Percentiles rank a stretch among this genome's conserved stretches.
Evolutionary conservation across 371 early-diverging fungal genomes (phyloP).

Genomic region (Aphelidium insulamus): DNA sequence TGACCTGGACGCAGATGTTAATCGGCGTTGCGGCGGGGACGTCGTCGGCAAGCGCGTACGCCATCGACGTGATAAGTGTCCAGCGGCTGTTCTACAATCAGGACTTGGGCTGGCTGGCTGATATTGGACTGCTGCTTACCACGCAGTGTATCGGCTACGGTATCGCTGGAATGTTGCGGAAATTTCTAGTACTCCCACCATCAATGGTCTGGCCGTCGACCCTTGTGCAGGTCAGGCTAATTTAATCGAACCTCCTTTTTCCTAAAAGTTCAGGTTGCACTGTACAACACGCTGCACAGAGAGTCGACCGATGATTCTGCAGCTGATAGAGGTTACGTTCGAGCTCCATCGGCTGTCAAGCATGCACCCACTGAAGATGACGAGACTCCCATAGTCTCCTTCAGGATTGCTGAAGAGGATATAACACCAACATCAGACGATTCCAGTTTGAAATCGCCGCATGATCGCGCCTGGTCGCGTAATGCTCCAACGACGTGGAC

Average conservation of each 20-base stretch:
- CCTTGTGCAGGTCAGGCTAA: too few relatives aligned
- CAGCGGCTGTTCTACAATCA: slow-evolving; percentile 33
- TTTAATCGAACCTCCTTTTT: too few relatives aligned
- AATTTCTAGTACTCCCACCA: slow-evolving; percentile 53
- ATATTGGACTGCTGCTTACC: slow-evolving; percentile 30
- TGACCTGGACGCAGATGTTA: too few relatives aligned
- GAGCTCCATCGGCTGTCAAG: background rate
- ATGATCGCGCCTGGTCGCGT: too few relatives aligned
- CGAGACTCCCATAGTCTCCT: background rate
- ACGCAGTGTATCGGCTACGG: slow-evolving; percentile 63
- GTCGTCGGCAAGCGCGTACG: slow-evolving; percentile 50
- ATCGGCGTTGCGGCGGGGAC: too few relatives aligned
- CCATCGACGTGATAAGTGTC: slow-evolving; percentile 43
- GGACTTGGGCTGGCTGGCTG: slow-evolving; percentile 31
- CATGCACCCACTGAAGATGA: background rate
- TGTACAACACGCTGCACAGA: slow-evolving; percentile 47
- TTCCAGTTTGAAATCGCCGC: too few relatives aligned
- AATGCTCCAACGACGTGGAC: too few relatives aligned
- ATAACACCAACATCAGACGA: too few relatives aligned
- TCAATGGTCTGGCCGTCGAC: slow-evolving; percentile 68
- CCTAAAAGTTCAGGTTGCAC: too few relatives aligned
- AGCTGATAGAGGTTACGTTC: too few relatives aligned
- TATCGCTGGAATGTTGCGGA: slow-evolving; percentile 50
- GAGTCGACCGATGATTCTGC: slow-evolving; percentile 7
- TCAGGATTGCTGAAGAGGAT: too few relatives aligned